Evolutionary conservation across 257 asterid species (phyloP).

Genomic region (Jacaranda copaia): DNA sequence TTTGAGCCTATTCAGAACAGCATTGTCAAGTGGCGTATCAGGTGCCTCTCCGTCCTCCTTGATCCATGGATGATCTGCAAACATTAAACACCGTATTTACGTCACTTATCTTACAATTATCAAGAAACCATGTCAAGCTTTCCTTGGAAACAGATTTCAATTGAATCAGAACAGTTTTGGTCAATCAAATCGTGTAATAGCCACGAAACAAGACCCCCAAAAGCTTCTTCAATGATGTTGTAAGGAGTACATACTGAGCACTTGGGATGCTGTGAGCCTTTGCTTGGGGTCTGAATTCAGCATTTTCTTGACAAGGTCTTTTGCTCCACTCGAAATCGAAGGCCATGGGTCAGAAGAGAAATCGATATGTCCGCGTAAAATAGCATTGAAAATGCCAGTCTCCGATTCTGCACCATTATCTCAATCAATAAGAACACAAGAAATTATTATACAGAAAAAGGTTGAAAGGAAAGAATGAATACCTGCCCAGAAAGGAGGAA

Average conservation of each 20-base stretch:
- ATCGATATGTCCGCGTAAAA: conserved; percentile 81
- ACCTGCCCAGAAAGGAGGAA: conserved; percentile 98
- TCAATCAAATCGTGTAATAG: no score
- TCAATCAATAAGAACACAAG: background rate
- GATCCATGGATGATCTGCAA: conserved; percentile 68
- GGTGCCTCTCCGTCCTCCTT: conserved; percentile 77
- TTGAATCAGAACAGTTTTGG: no score
- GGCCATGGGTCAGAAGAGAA: conserved; percentile 97
- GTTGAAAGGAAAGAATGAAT: background rate
- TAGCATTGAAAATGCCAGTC: conserved; percentile 91
- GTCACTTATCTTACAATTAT: background rate
- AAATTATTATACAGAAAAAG: background rate
- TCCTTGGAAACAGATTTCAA: no score
- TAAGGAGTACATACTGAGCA: conserved; percentile 62
- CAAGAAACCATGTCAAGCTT: background rate
- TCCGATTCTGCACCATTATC: conserved; percentile 65
- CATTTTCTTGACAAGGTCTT: conserved; percentile 92
- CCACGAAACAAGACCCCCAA: no score
- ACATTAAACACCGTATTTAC: background rate
- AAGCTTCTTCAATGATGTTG: background rate
- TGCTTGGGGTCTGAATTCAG: conserved; percentile 77
- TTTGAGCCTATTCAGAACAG: conserved; percentile 59
- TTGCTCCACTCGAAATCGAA: conserved; percentile 83
- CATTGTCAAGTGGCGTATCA: conserved; percentile 60
- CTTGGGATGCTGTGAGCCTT: conserved; percentile 84